A percentile compares a stretch with the other conserved stretches of the same genome.
These are phyloP conservation scores for Sporothrix inflata DNA, from an alignment of 2,329 filamentous ascomycete genomes.

Conservation along the genomic window DNA sequence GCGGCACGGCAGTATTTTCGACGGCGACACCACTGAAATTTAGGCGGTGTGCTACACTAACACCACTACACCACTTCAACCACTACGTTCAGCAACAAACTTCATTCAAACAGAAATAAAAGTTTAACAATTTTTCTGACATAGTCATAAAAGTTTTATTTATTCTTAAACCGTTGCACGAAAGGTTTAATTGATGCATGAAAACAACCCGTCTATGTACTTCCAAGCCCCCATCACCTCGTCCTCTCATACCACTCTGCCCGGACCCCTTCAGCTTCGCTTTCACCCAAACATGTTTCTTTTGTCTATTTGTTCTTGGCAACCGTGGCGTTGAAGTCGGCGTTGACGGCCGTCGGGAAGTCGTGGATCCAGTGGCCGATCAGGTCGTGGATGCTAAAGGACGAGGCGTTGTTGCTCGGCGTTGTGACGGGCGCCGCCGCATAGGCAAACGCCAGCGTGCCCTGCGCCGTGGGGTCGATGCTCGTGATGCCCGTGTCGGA, in stretches of 20 bases:
- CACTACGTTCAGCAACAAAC: not conserved
- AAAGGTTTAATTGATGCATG: not conserved
- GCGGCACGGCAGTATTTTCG: slow-evolving; percentile 16
- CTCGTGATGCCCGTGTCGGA: slow-evolving; percentile 45
- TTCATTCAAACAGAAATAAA: not conserved
- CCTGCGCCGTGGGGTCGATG: slow-evolving; percentile 45
- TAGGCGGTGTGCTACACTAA: slow-evolving; percentile 15
- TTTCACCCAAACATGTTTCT: not conserved
- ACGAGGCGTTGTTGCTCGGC: slow-evolving; percentile 42
- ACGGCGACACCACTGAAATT: slow-evolving; percentile 1
- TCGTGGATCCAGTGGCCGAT: slow-evolving; percentile 49
- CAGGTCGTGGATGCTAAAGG: slow-evolving; percentile 50
- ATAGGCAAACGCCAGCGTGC: slow-evolving; percentile 48
- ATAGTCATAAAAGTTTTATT: too few species aligned
- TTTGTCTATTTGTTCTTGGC: slow-evolving; percentile 19
- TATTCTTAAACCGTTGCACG: not conserved
- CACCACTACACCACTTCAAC: not conserved
- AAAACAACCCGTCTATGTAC: not conserved
- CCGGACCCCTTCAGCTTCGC: not conserved
- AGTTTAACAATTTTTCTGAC: too few species aligned
- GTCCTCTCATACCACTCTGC: too few species aligned
- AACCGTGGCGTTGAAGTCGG: slow-evolving; percentile 38
- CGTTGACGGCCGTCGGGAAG: slow-evolving; percentile 41
- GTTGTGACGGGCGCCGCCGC: slow-evolving; percentile 45
- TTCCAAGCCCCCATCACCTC: too few species aligned